Evolutionary conservation across 768 basidiomycete species (phyloP).

Genomic region (Mycena haematopus): DNA sequence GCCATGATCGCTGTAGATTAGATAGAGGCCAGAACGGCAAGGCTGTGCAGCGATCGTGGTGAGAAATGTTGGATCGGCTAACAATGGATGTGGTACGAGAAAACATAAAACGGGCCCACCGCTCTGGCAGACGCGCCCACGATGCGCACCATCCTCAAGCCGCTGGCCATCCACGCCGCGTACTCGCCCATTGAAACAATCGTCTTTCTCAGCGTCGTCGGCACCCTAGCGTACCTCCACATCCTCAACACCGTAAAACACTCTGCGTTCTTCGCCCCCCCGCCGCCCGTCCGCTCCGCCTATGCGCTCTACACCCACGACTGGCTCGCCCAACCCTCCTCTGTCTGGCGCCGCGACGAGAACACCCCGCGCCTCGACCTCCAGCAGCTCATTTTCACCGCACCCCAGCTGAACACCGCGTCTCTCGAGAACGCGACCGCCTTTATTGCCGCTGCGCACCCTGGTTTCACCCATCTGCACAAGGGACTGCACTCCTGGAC

Average conservation of each 20-base stretch:
- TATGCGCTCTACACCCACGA: constrained; percentile 65
- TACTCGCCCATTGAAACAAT: constrained; percentile 88
- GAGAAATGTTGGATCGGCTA: too few relatives aligned
- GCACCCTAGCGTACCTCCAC: constrained; percentile 95
- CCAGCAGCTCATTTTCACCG: constrained; percentile 67
- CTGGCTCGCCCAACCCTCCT: constrained; percentile 68
- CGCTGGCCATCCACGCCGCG: constrained; percentile 74
- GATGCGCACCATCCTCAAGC: constrained; percentile 67
- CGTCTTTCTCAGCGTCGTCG: constrained; percentile 86
- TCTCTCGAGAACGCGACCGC: constrained; percentile 45
- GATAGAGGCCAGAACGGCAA: too few relatives aligned
- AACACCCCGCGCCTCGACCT: constrained; percentile 59
- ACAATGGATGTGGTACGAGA: too few relatives aligned
- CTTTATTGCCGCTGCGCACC: constrained; percentile 8
- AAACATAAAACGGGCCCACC: too few relatives aligned
- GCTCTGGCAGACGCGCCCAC: too few relatives aligned
- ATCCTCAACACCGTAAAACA: constrained; percentile 90
- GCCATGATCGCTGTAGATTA: too few relatives aligned
- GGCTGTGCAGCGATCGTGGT: too few relatives aligned
- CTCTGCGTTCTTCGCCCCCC: constrained; percentile 68
- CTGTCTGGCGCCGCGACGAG: constrained; percentile 51
- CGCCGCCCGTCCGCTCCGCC: constrained; percentile 61
- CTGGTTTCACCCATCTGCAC: constrained; percentile 14
- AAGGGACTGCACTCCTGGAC: constrained; percentile 15
- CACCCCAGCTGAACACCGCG: constrained; percentile 43